Conservation (phyloP, 805 yeast genomes). For the Candida alai region DNA sequence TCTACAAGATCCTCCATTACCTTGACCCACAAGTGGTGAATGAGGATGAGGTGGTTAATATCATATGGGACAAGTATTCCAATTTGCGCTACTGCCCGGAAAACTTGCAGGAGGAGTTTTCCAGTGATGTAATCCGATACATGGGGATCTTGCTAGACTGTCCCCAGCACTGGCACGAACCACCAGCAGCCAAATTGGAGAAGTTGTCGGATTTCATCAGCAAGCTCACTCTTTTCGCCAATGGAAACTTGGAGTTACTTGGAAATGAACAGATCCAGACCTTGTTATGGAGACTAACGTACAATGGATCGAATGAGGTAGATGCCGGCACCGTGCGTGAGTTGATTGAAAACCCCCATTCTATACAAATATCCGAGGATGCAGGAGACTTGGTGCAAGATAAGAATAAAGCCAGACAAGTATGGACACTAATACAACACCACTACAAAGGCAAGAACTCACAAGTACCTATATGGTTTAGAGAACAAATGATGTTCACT, state of each 20-base stretch:
- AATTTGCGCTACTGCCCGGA: constrained; percentile 13
- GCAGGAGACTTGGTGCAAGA: constrained; percentile 16
- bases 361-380: neutral
- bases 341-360: neutral
- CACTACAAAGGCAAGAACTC: constrained; percentile 13
- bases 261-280: constrained; percentile 27
- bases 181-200: constrained; percentile 20
- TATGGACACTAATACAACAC: constrained; percentile 22
- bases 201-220: constrained; percentile 26
- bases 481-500: constrained; percentile 31
- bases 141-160: constrained; percentile 34
- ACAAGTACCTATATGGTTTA: constrained; percentile 16
- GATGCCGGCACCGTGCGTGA: constrained; percentile 5
- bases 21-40: constrained; percentile 20
- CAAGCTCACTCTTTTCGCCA: constrained; percentile 23
- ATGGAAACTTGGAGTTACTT: constrained; percentile 20
- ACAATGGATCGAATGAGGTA: constrained; percentile 10
- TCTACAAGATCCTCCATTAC: constrained; percentile 26
- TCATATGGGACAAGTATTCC: constrained; percentile 26
- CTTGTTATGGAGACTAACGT: constrained; percentile 32
- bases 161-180: constrained; percentile 14
- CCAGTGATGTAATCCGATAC: constrained; percentile 26
- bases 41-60: constrained; percentile 21
- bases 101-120: constrained; percentile 14
- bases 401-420: constrained; percentile 26